Conservation (phyloP, 768 basidiomycete species). For the Boletus rufocinnamomeus region DNA sequence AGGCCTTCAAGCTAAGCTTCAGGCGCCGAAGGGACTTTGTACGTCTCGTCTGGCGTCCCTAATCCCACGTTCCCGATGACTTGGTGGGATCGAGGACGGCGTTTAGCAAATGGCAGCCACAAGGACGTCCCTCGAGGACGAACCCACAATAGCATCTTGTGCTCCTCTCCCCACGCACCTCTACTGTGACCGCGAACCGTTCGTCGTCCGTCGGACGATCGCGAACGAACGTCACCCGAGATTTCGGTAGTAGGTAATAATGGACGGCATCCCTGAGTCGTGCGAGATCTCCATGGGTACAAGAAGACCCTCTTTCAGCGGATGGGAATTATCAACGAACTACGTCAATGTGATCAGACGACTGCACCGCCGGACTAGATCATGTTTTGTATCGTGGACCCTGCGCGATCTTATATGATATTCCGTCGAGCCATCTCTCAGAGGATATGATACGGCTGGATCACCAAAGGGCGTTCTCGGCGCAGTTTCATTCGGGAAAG, state of each 20-base stretch:
- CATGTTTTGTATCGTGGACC: neutral
- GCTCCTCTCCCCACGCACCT: neutral
- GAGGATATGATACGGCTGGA: neutral
- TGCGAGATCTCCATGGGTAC: slow-evolving; percentile 4
- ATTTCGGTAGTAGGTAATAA: neutral
- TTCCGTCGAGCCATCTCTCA: neutral
- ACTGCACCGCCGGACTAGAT: neutral
- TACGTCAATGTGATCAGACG: neutral
- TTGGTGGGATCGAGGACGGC: slow-evolving; percentile 1
- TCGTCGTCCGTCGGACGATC: neutral
- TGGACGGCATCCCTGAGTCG: neutral
- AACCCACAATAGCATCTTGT: neutral
- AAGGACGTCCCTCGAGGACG: neutral
- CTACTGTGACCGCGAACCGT: neutral
- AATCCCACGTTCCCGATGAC: neutral
- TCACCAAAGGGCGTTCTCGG: neutral
- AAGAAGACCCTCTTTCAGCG: neutral
- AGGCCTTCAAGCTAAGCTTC: no score
- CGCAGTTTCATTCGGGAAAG: neutral
- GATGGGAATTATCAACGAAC: slow-evolving; percentile 2
- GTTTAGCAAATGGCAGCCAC: slow-evolving; percentile 1
- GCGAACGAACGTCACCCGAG: neutral
- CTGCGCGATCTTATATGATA: neutral
- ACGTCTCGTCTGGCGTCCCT: neutral
- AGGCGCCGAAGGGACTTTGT: neutral